Percentiles rank a stretch among this genome's conserved stretches.
Evolutionary conservation across 108 stramenopile species (phyloP).

Genomic region (Licmophora abbreviata): DNA sequence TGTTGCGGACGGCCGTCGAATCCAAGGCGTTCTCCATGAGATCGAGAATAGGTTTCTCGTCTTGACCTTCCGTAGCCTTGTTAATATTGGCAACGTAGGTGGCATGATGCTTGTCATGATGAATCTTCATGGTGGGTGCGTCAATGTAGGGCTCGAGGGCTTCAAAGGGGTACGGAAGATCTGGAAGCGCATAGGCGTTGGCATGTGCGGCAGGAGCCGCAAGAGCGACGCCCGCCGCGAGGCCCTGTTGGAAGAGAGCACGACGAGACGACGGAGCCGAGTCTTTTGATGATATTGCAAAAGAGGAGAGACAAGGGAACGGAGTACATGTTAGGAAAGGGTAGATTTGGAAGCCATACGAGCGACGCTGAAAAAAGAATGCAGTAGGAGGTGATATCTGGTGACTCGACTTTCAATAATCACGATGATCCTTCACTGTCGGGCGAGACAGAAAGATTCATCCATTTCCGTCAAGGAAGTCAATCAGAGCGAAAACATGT

Average conservation of each 20-base stretch:
- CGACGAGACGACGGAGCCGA: background rate
- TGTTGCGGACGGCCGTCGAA: constrained; percentile 87
- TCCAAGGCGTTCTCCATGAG: constrained; percentile 77
- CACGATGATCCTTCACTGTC: no score
- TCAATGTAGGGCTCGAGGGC: constrained; percentile 94
- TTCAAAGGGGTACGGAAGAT: constrained; percentile 87
- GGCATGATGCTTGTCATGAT: constrained; percentile 92
- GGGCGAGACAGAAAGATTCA: background rate
- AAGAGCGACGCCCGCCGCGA: constrained; percentile 36
- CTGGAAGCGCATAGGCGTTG: constrained; percentile 83
- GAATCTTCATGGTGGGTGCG: constrained; percentile 95
- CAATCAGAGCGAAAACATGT: background rate
- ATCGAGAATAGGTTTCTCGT: constrained; percentile 70
- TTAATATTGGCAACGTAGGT: constrained; percentile 78
- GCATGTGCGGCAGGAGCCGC: constrained; percentile 46
- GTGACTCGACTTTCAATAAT: background rate
- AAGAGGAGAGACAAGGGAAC: constrained; percentile 6
- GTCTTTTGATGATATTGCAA: background rate
- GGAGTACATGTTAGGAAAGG: background rate
- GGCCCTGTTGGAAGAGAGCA: constrained; percentile 9
- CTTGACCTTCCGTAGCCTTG: constrained; percentile 81
- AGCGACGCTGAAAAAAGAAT: background rate
- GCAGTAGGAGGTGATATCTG: background rate
- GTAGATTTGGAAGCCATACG: constrained; percentile 4
- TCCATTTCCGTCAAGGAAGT: background rate